phyloP scores from a whole-genome alignment of 2,329 filamentous ascomycete species.

The Fusarium sp. region DNA sequence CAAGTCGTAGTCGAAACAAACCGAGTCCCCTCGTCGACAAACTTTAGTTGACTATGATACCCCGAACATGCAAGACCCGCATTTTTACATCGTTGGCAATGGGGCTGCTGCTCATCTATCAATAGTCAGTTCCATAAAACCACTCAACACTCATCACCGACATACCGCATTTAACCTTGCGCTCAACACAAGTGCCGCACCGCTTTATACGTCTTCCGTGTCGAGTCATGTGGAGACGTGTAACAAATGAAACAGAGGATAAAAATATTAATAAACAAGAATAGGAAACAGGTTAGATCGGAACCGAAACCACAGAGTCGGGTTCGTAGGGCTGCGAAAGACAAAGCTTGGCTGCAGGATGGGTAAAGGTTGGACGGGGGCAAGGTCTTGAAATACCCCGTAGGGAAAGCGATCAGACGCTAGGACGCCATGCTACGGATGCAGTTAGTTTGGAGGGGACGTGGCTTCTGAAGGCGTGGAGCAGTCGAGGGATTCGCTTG shows the following conservation, averaged over 20 bases:
- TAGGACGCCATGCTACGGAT: slow-evolving; percentile 1
- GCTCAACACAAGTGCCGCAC: slow-evolving; percentile 30
- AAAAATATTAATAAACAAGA: not conserved
- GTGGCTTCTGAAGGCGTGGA: not conserved
- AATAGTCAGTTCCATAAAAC: not conserved
- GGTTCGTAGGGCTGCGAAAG: slow-evolving; percentile 3
- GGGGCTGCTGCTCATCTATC: slow-evolving; percentile 24
- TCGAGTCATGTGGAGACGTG: slow-evolving; percentile 5
- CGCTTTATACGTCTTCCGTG: slow-evolving; percentile 31
- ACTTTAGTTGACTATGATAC: slow-evolving; percentile 30
- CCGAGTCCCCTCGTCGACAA: slow-evolving; percentile 21
- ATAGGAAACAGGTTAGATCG: not conserved
- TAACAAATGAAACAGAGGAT: not conserved
- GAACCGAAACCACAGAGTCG: not conserved
- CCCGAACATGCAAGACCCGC: slow-evolving; percentile 19
- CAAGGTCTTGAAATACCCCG: slow-evolving; percentile 23
- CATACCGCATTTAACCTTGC: slow-evolving; percentile 31
- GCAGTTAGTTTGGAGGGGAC: not conserved
- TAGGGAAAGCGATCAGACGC: slow-evolving; percentile 12
- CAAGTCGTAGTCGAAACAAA: not conserved
- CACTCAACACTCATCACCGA: not conserved
- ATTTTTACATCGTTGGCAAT: slow-evolving; percentile 23
- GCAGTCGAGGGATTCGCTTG: not conserved
- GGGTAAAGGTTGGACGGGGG: slow-evolving; percentile 6
- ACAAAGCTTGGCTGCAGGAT: not conserved